These are phyloP conservation scores for Moelleriella libera DNA, from an alignment of 2,329 filamentous ascomycete genomes.

Conservation along the genomic window DNA sequence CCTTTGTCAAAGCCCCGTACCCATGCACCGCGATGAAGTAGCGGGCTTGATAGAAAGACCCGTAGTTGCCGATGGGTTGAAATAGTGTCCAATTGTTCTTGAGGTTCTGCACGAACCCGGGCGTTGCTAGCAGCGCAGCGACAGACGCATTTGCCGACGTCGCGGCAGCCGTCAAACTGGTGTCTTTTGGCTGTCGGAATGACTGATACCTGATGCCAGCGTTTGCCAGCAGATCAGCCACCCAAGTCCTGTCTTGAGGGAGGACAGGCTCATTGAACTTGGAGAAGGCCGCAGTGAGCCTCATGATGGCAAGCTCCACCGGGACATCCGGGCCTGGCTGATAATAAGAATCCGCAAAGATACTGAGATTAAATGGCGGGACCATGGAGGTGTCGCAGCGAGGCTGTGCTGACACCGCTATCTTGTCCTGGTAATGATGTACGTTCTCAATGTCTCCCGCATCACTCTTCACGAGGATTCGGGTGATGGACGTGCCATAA, in stretches of 20 bases:
- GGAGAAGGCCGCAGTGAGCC: conserved; percentile 3
- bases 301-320: conserved; percentile 2
- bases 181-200: conserved; percentile 1
- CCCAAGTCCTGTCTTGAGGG: conserved; percentile 1
- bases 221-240: conserved; percentile 1
- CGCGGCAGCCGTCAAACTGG: conserved; percentile 4
- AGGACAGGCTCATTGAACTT: conserved; percentile 2
- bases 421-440: background rate
- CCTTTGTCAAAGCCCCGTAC: background rate
- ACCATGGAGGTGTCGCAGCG: background rate
- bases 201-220: conserved; percentile 2
- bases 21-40: conserved; percentile 1
- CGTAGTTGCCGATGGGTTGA: background rate
- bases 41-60: background rate
- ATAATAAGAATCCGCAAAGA: conserved; percentile 2
- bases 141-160: conserved; percentile 3
- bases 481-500: conserved; percentile 1
- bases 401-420: background rate
- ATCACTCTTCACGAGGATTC: conserved; percentile 1
- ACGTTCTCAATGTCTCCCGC: conserved; percentile 1
- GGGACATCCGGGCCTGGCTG: conserved; percentile 1
- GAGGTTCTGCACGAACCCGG: background rate
- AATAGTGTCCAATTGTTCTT: background rate
- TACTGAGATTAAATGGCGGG: conserved; percentile 1
- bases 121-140: background rate